A percentile compares a stretch with the other conserved stretches of the same genome.
phyloP scores from a whole-genome alignment of 2,329 filamentous ascomycete genomes.

The Penicillium digitatum region DNA sequence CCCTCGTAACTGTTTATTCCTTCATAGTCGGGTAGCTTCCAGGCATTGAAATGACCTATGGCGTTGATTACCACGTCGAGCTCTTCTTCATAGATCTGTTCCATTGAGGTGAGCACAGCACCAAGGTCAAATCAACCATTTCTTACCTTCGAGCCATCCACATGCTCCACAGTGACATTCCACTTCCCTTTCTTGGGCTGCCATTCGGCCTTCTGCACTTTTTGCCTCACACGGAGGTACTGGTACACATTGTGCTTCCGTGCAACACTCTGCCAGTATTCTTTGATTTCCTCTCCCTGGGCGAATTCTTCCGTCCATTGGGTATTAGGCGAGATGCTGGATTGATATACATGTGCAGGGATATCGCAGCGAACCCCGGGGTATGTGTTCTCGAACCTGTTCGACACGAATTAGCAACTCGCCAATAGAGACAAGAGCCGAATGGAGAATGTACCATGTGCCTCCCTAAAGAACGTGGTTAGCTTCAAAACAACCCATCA shows the following conservation, averaged over 20 bases:
- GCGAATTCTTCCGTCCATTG: slow-evolving; percentile 68
- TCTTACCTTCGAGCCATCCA: slow-evolving; percentile 27
- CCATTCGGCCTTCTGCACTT: slow-evolving; percentile 58
- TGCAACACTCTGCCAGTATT: slow-evolving; percentile 63
- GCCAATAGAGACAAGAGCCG: neutral
- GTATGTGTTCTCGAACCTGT: slow-evolving; percentile 49
- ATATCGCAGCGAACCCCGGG: slow-evolving; percentile 66
- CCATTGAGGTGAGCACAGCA: slow-evolving; percentile 30
- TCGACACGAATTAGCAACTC: slow-evolving; percentile 12
- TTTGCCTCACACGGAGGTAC: slow-evolving; percentile 53
- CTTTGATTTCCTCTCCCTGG: slow-evolving; percentile 61
- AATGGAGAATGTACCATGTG: slow-evolving; percentile 37
- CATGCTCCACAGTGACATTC: slow-evolving; percentile 47
- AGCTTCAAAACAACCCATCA: neutral
- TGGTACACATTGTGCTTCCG: slow-evolving; percentile 62
- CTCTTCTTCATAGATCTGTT: slow-evolving; percentile 43
- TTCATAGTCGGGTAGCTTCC: slow-evolving; percentile 59
- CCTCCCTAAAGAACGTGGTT: slow-evolving; percentile 36
- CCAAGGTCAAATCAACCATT: neutral
- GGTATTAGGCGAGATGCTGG: slow-evolving; percentile 62
- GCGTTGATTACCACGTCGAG: slow-evolving; percentile 62
- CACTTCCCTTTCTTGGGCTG: slow-evolving; percentile 52
- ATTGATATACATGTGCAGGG: slow-evolving; percentile 66
- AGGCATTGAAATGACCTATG: slow-evolving; percentile 63
- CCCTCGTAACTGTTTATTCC: slow-evolving; percentile 56